Evolutionary conservation across 1,284 basidiomycete species (phyloP).

Genomic region (Apiotrichum gamsii): DNA sequence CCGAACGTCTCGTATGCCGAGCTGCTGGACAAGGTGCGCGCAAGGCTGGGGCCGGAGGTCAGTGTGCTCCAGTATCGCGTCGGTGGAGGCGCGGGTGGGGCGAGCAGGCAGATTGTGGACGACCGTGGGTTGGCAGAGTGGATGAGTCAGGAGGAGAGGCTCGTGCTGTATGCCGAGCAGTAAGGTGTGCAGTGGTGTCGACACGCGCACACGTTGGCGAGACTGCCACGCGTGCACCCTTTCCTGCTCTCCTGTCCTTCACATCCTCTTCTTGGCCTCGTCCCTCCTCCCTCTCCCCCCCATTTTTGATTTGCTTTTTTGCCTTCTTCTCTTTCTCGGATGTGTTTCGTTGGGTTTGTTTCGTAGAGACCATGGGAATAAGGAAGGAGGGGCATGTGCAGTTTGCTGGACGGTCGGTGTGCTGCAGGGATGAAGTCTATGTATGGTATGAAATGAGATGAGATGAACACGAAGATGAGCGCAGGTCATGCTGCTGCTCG

Average conservation of each 20-base stretch:
- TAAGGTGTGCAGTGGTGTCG: no score
- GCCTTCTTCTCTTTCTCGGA: not conserved
- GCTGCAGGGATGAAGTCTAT: no score
- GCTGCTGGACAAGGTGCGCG: constrained; percentile 83
- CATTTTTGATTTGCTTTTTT: not conserved
- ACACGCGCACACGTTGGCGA: no score
- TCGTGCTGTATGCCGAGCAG: constrained; percentile 71
- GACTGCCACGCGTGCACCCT: no score
- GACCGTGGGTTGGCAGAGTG: constrained; percentile 70
- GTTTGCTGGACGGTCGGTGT: no score
- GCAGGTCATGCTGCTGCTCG: no score
- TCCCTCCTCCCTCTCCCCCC: constrained; percentile 8
- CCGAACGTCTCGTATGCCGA: constrained; percentile 80
- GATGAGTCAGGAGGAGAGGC: constrained; percentile 69
- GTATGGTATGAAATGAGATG: no score
- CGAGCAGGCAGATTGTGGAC: constrained; percentile 60
- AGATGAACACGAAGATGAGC: no score
- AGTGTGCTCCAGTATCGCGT: constrained; percentile 65
- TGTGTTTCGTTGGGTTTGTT: not conserved
- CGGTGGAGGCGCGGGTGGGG: constrained; percentile 55
- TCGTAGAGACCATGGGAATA: not conserved
- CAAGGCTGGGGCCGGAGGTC: constrained; percentile 73
- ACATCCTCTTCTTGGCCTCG: constrained; percentile 11
- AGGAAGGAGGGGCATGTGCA: no score
- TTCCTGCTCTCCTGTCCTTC: no score